Conservation (phyloP, 2,329 filamentous ascomycete species). For the Tothia fuscella region DNA sequence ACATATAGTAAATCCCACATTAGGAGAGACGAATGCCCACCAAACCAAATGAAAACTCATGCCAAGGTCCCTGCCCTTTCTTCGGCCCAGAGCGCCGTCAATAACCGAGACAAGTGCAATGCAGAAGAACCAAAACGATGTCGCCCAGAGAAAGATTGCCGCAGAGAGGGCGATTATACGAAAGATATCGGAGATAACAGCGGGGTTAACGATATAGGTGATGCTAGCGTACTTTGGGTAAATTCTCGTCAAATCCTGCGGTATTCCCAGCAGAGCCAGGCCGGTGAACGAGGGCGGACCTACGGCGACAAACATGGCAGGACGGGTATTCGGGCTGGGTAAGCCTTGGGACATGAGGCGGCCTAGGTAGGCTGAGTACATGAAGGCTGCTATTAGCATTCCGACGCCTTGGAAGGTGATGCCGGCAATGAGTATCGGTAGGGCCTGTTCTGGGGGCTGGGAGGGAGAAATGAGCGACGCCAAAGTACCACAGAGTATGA, state of each 20-base stretch:
- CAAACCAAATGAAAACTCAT: constrained; percentile 42
- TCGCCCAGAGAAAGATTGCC: constrained; percentile 35
- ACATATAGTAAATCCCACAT: constrained; percentile 50
- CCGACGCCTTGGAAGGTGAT: constrained; percentile 33
- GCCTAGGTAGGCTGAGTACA: constrained; percentile 32
- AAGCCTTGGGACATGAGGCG: constrained; percentile 31
- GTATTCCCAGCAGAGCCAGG: neutral
- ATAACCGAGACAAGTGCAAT: constrained; percentile 30
- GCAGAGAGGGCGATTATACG: constrained; percentile 8
- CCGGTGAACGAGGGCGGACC: constrained; percentile 23
- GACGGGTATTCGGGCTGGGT: constrained; percentile 29
- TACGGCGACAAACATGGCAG: constrained; percentile 42
- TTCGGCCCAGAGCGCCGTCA: neutral
- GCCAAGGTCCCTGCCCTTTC: constrained; percentile 24
- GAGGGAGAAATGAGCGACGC: constrained; percentile 20
- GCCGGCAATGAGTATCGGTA: constrained; percentile 32
- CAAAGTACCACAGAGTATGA: constrained; percentile 28
- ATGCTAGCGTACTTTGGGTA: no score
- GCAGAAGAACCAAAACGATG: constrained; percentile 40
- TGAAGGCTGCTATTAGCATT: constrained; percentile 31
- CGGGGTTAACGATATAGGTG: no score
- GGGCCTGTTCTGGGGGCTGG: constrained; percentile 18
- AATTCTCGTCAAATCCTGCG: neutral
- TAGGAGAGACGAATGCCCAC: constrained; percentile 57
- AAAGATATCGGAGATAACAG: no score